Evolutionary conservation across 768 basidiomycete species (phyloP), one percentile per base, ranked within the genome.

Genomic region (Boletus insuetus): DNA sequence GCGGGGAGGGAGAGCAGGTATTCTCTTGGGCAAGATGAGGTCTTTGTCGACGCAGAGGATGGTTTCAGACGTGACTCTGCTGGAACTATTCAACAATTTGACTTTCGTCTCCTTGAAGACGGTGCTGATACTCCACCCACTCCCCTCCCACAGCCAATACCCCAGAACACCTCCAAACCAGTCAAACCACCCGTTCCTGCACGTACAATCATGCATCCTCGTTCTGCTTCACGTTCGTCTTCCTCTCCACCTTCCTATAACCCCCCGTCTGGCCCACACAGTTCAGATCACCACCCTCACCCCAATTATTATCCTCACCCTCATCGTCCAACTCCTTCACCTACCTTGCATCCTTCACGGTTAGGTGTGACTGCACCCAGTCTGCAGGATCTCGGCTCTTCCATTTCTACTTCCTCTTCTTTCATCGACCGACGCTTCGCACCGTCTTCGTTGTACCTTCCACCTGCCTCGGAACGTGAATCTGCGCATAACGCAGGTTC

Each of bases 381-480:
- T 42, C 58, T 72, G 13, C 69, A 60, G 16, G 61, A 72, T 5
- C 50, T 71, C 26, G 57, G 60, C 3, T 44, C 59, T 32, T 63
- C 60, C 19, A 63, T 64, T 11, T 75, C 79, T 0, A 69, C 73
- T 0, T 78, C 79, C 0, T 78, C 79, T n/a, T 82, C 80, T 6
- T 82, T 82, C 65, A 75, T 81, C 46, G 73, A 76, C 46, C 73
- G 77, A 24, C 75, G 82, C 22, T 84, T 83, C 74, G 77, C 74
- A 66, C 38, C 78, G 70, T 67, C 79, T 55, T 46, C 71, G 58
- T 14, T 72, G 70, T 58, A 77, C 73, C 49, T 69, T 58, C n/a
- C 69, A 64, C 24, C 69, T 55, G 24, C 67, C 67, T 63, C 72
- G 41, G 61, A 68, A 54, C 75, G 78, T 43, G 60, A 64, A 12